phyloP scores from a whole-genome alignment of 352 stramenopile species.

The Peronospora destructor region DNA sequence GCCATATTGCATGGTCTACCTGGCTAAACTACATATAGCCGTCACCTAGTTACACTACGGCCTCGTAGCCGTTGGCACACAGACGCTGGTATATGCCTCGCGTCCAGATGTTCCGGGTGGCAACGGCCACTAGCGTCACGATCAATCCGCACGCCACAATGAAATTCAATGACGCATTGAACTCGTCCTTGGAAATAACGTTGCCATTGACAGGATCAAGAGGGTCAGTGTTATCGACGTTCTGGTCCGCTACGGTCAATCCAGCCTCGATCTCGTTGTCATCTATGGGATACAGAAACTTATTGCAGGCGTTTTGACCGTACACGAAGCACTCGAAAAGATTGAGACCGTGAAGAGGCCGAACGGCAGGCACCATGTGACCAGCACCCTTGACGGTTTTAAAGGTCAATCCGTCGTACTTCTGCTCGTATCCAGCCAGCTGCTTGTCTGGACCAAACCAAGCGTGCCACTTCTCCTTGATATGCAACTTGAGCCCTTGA shows the following conservation, averaged over 20 bases:
- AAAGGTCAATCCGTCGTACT: conserved; percentile 84
- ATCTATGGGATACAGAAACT: conserved; percentile 61
- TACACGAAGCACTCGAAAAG: conserved; percentile 84
- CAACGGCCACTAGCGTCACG: conserved; percentile 29
- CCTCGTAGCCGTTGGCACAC: conserved; percentile 27
- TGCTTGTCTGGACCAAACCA: conserved; percentile 78
- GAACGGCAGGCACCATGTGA: conserved; percentile 83
- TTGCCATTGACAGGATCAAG: conserved; percentile 6
- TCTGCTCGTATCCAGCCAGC: conserved; percentile 81
- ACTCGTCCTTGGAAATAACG: conserved; percentile 1
- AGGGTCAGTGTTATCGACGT: not conserved
- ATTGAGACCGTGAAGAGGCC: conserved; percentile 64
- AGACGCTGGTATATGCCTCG: conserved; percentile 42
- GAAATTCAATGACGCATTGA: conserved; percentile 7
- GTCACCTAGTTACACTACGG: conserved; percentile 17
- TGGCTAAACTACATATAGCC: no score
- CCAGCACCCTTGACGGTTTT: conserved; percentile 89
- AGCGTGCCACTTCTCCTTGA: conserved; percentile 54
- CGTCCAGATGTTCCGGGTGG: conserved; percentile 38
- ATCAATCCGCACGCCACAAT: conserved; percentile 24
- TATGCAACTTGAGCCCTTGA: conserved; percentile 57
- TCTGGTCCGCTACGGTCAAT: conserved; percentile 9
- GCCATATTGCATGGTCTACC: no score
- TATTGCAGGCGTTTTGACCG: conserved; percentile 41
- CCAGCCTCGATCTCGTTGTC: conserved; percentile 55